Evolutionary conservation across 2,329 filamentous ascomycete genomes (phyloP), one percentile per base, ranked within the genome.

Genomic region (Xylaria sp.): DNA sequence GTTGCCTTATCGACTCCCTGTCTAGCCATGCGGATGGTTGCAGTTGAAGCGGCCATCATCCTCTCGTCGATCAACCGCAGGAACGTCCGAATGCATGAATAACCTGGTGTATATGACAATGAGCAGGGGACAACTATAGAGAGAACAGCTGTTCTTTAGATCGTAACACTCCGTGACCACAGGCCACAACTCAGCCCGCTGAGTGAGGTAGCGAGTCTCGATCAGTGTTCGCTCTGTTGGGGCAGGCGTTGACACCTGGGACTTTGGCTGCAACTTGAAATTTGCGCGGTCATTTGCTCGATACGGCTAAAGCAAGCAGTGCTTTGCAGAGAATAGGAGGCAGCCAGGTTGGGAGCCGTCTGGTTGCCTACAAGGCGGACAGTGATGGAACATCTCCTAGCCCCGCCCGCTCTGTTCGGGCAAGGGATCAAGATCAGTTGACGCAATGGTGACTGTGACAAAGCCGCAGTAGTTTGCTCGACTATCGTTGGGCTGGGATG

Each of bases 391-490:
- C 7, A 17, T 31, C 58, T 53, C 33, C 31, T 33, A 41, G 37
- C 27, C 54, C 58, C 51, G 47, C 53, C 19, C 46, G 46, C 51
- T 43, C 13, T 53, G 31, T 27, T 56, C 56, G 65, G 57, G 41
- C 63, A 27, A 63, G 63, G 48, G 21, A 47, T 55, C 38, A 59
- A 58, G 52, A 47, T 54, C 35, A 49, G 43, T 55, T 38, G 38
- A 62, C 51, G 54, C 35, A 51, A 41, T 54, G 33, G 35, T 43
- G 59, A 56, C 58, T 63, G 65, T 67, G 65, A 67, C 61, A 54
- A 47, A 54, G 63, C 58, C 60, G 60, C 65, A 64, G 63, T 65
- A 66, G 65, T 55, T 54, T 53, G 57, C 51, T 33, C 47, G 37
- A 60, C 55, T 44, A 25, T 49, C n/a, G 23, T 29, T 54, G 15